These are phyloP conservation scores for Saccharomycopsis oosterbeekiorum DNA, from an alignment of 805 yeast species.

Conservation along the genomic window DNA sequence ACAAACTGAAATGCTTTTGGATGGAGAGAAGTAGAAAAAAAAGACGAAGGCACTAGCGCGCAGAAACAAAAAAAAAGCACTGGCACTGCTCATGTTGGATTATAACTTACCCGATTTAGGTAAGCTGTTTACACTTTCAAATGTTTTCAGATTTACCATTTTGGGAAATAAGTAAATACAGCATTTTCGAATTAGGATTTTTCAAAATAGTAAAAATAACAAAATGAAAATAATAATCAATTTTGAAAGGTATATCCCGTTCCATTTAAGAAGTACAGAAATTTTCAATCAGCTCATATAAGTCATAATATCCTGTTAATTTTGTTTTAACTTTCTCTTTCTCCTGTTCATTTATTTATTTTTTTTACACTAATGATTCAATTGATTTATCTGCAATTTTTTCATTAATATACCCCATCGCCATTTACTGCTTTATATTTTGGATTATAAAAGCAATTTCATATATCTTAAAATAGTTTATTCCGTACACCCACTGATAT, in stretches of 20 bases:
- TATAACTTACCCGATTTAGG: neutral
- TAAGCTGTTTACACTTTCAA: neutral
- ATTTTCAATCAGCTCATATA: neutral
- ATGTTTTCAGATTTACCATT: neutral
- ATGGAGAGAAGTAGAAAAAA: too few relatives aligned
- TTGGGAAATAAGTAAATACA: neutral
- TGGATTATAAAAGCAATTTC: too few relatives aligned
- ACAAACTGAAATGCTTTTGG: too few relatives aligned
- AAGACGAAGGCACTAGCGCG: neutral
- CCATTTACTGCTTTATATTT: too few relatives aligned
- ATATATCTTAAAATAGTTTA: neutral
- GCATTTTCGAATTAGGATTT: neutral
- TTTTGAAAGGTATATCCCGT: neutral
- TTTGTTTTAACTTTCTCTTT: neutral
- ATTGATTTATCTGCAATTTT: too few relatives aligned
- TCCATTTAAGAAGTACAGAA: neutral
- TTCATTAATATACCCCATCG: too few relatives aligned
- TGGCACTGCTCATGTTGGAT: neutral
- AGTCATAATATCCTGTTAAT: neutral
- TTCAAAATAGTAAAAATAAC: neutral
- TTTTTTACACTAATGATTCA: too few relatives aligned
- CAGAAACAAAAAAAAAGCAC: neutral
- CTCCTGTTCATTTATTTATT: neutral
- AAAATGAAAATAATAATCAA: neutral
- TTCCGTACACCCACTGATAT: too few relatives aligned